These are phyloP conservation scores for Trichopus zeylanicus DNA, from an alignment of 116 monocot genomes.

Conservation along the genomic window DNA sequence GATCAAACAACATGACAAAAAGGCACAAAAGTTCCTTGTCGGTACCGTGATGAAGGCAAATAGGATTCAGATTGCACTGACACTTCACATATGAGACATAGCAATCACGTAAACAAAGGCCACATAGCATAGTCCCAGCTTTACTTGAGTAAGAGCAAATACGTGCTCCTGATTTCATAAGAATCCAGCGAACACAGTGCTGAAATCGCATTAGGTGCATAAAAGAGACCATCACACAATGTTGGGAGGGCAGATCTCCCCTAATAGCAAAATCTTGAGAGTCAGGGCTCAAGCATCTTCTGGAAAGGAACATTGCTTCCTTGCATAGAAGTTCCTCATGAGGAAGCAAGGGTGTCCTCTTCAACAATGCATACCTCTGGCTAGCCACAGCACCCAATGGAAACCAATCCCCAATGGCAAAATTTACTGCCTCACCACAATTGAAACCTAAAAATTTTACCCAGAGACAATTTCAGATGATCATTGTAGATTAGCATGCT, in stretches of 20 bases:
- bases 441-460: conserved; percentile 62
- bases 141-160: conserved; percentile 16
- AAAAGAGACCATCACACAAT: conserved; percentile 47
- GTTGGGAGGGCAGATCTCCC: conserved; percentile 26
- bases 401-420: conserved; percentile 96
- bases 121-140: conserved; percentile 30
- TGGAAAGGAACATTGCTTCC: conserved; percentile 57
- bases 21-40: neutral
- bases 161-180: conserved; percentile 44
- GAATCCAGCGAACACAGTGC: conserved; percentile 42
- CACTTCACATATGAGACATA: conserved; percentile 71
- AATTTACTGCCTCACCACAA: conserved; percentile 98
- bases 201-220: conserved; percentile 58
- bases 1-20: neutral
- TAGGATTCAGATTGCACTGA: conserved; percentile 47
- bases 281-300: conserved; percentile 10
- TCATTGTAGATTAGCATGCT: neutral
- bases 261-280: conserved; percentile 5
- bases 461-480: neutral
- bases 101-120: conserved; percentile 78
- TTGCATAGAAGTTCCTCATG: conserved; percentile 89
- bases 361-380: conserved; percentile 72
- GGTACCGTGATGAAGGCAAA: conserved; percentile 86
- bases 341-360: conserved; percentile 69
- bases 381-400: conserved; percentile 65